These are phyloP conservation scores for Tagetes erecta DNA, from an alignment of 129 eudicot species.

Conservation along the genomic window DNA sequence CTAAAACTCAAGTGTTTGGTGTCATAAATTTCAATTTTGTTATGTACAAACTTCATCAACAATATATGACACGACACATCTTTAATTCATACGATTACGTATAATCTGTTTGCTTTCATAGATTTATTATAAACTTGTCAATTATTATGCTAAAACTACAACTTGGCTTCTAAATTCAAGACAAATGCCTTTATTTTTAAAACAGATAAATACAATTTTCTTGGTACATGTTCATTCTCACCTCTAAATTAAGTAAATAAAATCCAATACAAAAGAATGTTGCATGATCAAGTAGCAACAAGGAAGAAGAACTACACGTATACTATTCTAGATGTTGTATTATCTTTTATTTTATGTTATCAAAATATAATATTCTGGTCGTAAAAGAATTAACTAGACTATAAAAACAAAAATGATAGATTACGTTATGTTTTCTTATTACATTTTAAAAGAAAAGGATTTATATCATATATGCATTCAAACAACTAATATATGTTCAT, in stretches of 20 bases:
- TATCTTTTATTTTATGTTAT: background rate
- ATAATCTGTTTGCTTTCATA: conserved; percentile 5
- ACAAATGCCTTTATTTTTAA: background rate
- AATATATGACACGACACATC: background rate
- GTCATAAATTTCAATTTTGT: background rate
- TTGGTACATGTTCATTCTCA: conserved; percentile 16
- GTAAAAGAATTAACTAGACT: background rate
- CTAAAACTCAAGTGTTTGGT: background rate
- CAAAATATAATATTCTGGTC: background rate
- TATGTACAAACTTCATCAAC: background rate
- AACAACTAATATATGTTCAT: background rate
- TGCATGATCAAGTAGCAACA: background rate
- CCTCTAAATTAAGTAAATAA: background rate
- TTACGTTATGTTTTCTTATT: background rate
- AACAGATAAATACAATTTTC: conserved; percentile 10
- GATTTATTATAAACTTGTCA: background rate
- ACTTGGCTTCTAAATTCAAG: background rate
- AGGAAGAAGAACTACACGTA: conserved; percentile 26
- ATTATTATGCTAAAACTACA: conserved; percentile 1
- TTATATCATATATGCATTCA: background rate
- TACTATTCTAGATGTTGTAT: conserved; percentile 15
- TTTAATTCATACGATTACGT: background rate
- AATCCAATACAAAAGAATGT: conserved; percentile 18
- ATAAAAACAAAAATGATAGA: conserved; percentile 7
- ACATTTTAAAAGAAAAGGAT: background rate